These are phyloP conservation scores for Metschnikowia anglica DNA, from an alignment of 805 yeast genomes.

Conservation along the genomic window DNA sequence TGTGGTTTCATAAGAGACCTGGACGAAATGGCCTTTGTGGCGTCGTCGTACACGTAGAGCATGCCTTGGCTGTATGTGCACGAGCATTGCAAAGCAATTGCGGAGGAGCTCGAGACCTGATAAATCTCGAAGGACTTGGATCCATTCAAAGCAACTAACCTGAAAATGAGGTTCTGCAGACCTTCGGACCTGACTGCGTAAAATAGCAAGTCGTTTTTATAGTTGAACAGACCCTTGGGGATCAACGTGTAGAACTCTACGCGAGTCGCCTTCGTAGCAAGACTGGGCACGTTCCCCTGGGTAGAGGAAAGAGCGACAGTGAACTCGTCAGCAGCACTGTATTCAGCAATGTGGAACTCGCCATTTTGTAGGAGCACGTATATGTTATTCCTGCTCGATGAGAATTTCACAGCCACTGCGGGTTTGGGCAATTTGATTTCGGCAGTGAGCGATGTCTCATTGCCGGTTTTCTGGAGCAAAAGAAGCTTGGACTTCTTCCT, in stretches of 20 bases:
- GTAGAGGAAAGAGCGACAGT: conserved; percentile 9
- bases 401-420: conserved; percentile 17
- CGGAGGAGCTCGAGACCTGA: conserved; percentile 16
- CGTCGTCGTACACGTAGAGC: conserved; percentile 26
- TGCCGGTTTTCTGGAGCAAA: conserved; percentile 14
- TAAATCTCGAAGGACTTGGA: conserved; percentile 26
- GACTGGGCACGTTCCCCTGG: conserved; percentile 13
- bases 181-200: conserved; percentile 16
- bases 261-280: conserved; percentile 6
- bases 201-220: conserved; percentile 28
- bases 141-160: conserved; percentile 27
- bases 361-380: conserved; percentile 34
- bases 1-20: conserved; percentile 27
- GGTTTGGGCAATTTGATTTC: conserved; percentile 12
- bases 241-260: conserved; percentile 34
- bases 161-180: conserved; percentile 21
- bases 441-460: conserved; percentile 16
- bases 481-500: conserved; percentile 28
- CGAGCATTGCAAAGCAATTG: background rate
- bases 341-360: conserved; percentile 21
- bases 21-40: conserved; percentile 21
- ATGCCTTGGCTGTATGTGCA: conserved; percentile 26
- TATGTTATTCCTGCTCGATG: conserved; percentile 14
- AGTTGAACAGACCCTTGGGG: conserved; percentile 22
- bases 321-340: conserved; percentile 2